These are phyloP conservation scores for Teratosphaeriaceae sp. DNA, from an alignment of 2,329 filamentous ascomycete genomes.

Conservation along the genomic window DNA sequence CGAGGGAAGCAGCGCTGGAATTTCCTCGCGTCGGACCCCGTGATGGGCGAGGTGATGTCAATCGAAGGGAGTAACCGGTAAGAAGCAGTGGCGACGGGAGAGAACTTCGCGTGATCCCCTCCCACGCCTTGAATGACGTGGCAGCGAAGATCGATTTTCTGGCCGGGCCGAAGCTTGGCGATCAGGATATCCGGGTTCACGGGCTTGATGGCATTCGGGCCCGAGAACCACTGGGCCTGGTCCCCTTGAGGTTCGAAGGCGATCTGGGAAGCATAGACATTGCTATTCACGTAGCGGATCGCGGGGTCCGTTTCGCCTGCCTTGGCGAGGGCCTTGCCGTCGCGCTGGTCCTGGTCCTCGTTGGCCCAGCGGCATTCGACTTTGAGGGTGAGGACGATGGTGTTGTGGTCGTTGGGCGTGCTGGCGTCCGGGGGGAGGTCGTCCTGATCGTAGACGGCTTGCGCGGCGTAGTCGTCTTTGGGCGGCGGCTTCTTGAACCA, in stretches of 20 bases:
- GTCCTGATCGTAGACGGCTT: slow-evolving; percentile 31
- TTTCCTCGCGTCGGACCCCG: slow-evolving; percentile 80
- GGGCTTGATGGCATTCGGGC: slow-evolving; percentile 58
- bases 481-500: slow-evolving; percentile 67
- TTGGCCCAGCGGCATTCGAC: slow-evolving; percentile 74
- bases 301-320: slow-evolving; percentile 70
- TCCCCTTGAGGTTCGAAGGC: slow-evolving; percentile 68
- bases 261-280: slow-evolving; percentile 53
- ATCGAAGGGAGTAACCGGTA: slow-evolving; percentile 90
- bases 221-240: slow-evolving; percentile 58
- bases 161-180: slow-evolving; percentile 86
- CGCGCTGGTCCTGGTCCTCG: slow-evolving; percentile 27
- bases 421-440: slow-evolving; percentile 38
- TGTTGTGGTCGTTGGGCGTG: slow-evolving; percentile 70
- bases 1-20: slow-evolving; percentile 83
- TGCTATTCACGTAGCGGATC: slow-evolving; percentile 79
- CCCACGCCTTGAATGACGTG: slow-evolving; percentile 95
- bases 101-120: slow-evolving; percentile 94
- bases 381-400: slow-evolving; percentile 69
- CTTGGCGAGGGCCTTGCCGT: slow-evolving; percentile 50
- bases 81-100: slow-evolving; percentile 86
- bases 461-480: slow-evolving; percentile 48
- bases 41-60: slow-evolving; percentile 72
- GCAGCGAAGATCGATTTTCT: slow-evolving; percentile 78
- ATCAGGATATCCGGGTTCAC: slow-evolving; percentile 90